Evolutionary conservation across 1,139 yeast genomes (phyloP), one percentile per base, ranked within the genome.

Genomic region (Scheffersomyces insectosa): DNA sequence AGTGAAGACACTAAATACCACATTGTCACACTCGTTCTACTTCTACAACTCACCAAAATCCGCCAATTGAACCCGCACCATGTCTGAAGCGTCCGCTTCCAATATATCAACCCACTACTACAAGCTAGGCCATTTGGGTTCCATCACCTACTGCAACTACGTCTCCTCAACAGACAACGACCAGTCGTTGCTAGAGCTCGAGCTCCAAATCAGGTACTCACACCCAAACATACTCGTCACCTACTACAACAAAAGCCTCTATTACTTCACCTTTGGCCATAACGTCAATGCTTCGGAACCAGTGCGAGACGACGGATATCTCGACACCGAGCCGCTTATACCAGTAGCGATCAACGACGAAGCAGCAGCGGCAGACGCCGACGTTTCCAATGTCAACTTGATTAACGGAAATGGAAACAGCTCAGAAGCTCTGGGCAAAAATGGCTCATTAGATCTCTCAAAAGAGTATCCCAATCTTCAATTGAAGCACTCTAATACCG

Each of bases 211-310:
- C 40, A 68, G 91, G 41, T 70, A 72, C 49, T 63, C 71, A 30
- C 61, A 78, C 46, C 80, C 85, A 2, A 68, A 70, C 39, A 75
- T 78, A 7, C 63, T 85, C 36, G 74, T 83, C 5, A 78, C 84
- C 11, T 73, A 83, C 44, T 75, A 81, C 55, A 79, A 83, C 49
- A 81, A 82, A 50, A 83, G 80, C 42, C 65, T 85, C 9, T 85
- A 85, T 78, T 71, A 80, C 40, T 74, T 72, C 49, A 57, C 57
- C 28, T 78, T 85, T 47, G 70, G 76, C 48, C 66, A 77, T 42
- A 63, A 66, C 40, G 66, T 13, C 16, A 12, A 36, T 15, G 28
- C 44, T 28, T 29, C 27, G 27, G 39, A 33, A 11, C 16, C 13
- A 10, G 29, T 28, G 15, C 40, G 42, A n/a, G 23, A 13, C 10